Base-by-base conservation (phyloP, 2,329 filamentous ascomycete species). In the Exophiala oligosperma region DNA sequence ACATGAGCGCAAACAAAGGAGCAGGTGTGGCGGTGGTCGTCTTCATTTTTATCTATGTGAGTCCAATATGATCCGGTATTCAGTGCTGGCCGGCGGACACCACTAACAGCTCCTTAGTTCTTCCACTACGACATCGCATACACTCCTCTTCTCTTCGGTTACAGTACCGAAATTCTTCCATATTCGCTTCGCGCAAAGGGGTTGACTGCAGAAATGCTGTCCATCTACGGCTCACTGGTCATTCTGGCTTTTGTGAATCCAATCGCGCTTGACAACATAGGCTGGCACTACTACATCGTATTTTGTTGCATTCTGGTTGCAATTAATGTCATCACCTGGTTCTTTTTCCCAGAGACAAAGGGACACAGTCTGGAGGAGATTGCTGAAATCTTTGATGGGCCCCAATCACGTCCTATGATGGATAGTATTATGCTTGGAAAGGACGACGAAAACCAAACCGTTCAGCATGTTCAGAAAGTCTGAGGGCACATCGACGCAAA, bases 111-210 rank as follows among this genome's bases (percentile, higher is more conserved):
- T 23, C 23, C 9, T 23, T 23, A 44, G 21, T 52, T 40, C 44
- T 24, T 38, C 38, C n/a, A 70, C 57, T 75, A 76, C 63, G 72
- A 73, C 54, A 64, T 77, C 44, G 73, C 71, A 26, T 59, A 50
- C 46, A 59, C 52, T 3, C 58, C 58, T 3, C 59, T 75, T 2
- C 65, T 73, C n/a, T 65, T 71, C 5, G 67, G 67, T 2, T 75
- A 81, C 67, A 73, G 74, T 2, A 73, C 75, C 51, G 78, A 81
- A 62, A 79, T 81, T 61, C 67, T 79, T 56, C 78, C 78, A 2
- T 81, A 76, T 69, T 73, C 72, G 53, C 72, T 80, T 52, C 77
- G 78, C 49, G 74, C 76, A 58, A 78, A 78, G 67, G 79, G 78
- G 37, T 69, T 80, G 17, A 70, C 68, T 0, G 63, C 73, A 37